Conservation (phyloP, 2,329 filamentous ascomycete genomes). For the Ophiostoma perfectum region DNA sequence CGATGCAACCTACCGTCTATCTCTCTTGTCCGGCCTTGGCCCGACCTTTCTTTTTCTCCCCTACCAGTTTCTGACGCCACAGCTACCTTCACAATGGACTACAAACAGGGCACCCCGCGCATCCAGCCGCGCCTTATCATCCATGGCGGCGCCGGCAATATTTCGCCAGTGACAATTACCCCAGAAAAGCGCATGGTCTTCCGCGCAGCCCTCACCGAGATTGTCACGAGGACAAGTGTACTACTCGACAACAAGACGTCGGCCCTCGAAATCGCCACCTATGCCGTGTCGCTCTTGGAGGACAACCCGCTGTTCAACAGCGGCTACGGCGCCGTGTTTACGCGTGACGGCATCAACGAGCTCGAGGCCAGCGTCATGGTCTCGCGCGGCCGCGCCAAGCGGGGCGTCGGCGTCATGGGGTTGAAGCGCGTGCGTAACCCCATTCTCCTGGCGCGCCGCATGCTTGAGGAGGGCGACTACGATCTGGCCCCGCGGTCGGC, state of each 20-base stretch:
- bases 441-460: constrained; percentile 63
- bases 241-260: constrained; percentile 25
- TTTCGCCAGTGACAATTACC: constrained; percentile 54
- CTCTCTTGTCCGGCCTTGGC: not conserved
- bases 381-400: constrained; percentile 64
- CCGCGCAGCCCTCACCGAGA: constrained; percentile 54
- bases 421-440: constrained; percentile 72
- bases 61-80: not conserved
- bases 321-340: constrained; percentile 80
- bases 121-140: constrained; percentile 58
- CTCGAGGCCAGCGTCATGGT: constrained; percentile 87
- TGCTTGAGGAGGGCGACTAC: constrained; percentile 62
- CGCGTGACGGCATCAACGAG: constrained; percentile 73
- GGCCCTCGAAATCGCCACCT: constrained; percentile 68
- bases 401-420: constrained; percentile 71
- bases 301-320: constrained; percentile 79
- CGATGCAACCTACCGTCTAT: not conserved
- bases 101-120: constrained; percentile 11
- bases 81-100: not conserved
- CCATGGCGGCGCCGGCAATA: constrained; percentile 68
- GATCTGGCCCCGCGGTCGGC: constrained; percentile 39
- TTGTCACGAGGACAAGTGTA: constrained; percentile 40
- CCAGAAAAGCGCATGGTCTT: constrained; percentile 54
- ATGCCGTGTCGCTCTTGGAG: constrained; percentile 71
- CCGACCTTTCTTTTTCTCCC: not conserved